These are phyloP conservation scores for Sarocladium oryzae DNA, from an alignment of 2,329 filamentous ascomycete species.

Conservation along the genomic window DNA sequence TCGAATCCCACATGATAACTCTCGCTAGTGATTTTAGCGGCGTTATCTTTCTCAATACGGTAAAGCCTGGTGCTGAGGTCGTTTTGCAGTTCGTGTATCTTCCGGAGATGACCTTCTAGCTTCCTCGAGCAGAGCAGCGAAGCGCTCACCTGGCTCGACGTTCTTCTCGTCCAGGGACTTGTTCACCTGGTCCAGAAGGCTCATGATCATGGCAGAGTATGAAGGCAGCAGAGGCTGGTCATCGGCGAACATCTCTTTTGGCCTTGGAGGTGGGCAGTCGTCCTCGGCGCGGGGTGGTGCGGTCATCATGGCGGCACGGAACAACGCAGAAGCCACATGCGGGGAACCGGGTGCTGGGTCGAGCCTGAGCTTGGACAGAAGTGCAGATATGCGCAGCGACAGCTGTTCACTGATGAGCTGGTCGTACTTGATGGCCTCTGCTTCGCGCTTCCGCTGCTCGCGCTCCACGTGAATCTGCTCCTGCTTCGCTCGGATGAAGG, in stretches of 20 bases:
- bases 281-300: constrained; percentile 61
- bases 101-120: neutral
- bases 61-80: neutral
- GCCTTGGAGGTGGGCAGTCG: constrained; percentile 65
- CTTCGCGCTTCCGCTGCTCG: constrained; percentile 75
- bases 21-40: too few relatives aligned
- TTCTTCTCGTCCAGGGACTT: neutral
- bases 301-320: constrained; percentile 80
- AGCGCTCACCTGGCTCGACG: neutral
- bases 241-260: constrained; percentile 70
- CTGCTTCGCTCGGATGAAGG: constrained; percentile 97
- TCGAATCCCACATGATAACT: too few relatives aligned
- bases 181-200: neutral
- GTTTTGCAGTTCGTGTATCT: neutral
- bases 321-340: constrained; percentile 61
- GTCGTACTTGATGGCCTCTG: constrained; percentile 87
- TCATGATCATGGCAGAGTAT: neutral
- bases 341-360: constrained; percentile 62
- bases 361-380: constrained; percentile 67
- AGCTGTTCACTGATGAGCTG: constrained; percentile 88
- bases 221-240: constrained; percentile 36
- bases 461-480: constrained; percentile 91
- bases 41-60: too few relatives aligned
- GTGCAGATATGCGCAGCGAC: constrained; percentile 70
- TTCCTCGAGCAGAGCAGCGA: neutral